Evolutionary conservation across 2,329 filamentous ascomycete genomes (phyloP).

Genomic region (Diaporthe nobilis): DNA sequence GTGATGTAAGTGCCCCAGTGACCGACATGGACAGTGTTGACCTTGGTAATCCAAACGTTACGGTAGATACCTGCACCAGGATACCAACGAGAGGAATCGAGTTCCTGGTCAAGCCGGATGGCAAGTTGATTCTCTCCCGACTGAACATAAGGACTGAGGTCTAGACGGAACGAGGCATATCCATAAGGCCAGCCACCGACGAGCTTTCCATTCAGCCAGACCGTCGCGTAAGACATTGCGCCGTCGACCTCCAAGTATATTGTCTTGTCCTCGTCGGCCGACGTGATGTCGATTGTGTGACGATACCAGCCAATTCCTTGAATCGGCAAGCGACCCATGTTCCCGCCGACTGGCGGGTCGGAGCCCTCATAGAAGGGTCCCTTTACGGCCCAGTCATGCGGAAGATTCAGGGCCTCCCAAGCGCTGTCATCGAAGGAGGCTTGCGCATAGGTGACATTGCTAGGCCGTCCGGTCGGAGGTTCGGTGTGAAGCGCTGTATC

Average conservation of each 20-base stretch:
- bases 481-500: slow-evolving; percentile 7
- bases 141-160: slow-evolving; percentile 60
- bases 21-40: slow-evolving; percentile 60
- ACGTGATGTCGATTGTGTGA: slow-evolving; percentile 51
- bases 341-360: slow-evolving; percentile 51
- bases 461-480: not conserved
- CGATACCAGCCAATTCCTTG: slow-evolving; percentile 69
- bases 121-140: slow-evolving; percentile 59
- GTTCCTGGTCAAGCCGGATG: slow-evolving; percentile 64
- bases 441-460: slow-evolving; percentile 21
- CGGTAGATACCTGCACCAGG: slow-evolving; percentile 68
- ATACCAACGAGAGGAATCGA: slow-evolving; percentile 66
- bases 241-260: slow-evolving; percentile 66
- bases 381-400: slow-evolving; percentile 65
- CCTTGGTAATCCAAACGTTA: slow-evolving; percentile 67
- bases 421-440: slow-evolving; percentile 51
- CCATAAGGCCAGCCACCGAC: slow-evolving; percentile 67
- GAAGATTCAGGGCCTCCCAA: slow-evolving; percentile 59
- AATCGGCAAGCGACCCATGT: slow-evolving; percentile 60
- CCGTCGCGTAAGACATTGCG: slow-evolving; percentile 65
- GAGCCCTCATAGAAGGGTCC: slow-evolving; percentile 57
- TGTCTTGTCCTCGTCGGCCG: slow-evolving; percentile 53
- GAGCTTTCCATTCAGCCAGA: slow-evolving; percentile 65
- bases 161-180: slow-evolving; percentile 65
- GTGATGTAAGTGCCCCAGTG: slow-evolving; percentile 66